phyloP scores from a whole-genome alignment of 2,329 filamentous ascomycete species.

The Hypoxylon sp. region DNA sequence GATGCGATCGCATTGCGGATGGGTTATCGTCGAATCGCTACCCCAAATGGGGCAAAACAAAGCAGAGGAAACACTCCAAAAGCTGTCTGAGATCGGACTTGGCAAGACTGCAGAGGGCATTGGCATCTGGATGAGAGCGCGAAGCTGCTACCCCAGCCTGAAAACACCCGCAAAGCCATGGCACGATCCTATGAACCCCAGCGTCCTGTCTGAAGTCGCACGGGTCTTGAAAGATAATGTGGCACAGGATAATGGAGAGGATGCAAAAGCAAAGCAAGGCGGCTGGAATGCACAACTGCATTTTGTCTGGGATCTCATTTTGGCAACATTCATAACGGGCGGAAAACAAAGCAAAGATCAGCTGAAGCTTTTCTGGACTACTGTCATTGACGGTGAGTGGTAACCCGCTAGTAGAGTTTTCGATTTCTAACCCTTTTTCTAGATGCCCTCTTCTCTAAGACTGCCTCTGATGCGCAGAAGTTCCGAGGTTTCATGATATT shows the following conservation, averaged over 20 bases:
- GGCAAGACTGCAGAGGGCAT: constrained; percentile 88
- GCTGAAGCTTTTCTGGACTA: constrained; percentile 85
- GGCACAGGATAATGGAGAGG: constrained; percentile 63
- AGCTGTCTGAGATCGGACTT: constrained; percentile 72
- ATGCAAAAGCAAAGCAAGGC: constrained; percentile 69
- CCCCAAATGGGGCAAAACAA: constrained; percentile 69
- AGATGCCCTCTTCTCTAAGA: constrained; percentile 87
- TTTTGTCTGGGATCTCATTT: constrained; percentile 87
- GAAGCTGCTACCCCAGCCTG: constrained; percentile 71
- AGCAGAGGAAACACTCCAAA: constrained; percentile 71
- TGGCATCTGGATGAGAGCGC: constrained; percentile 83
- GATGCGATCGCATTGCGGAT: constrained; percentile 89
- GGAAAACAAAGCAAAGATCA: constrained; percentile 55
- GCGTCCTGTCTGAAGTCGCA: constrained; percentile 75
- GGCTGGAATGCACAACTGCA: constrained; percentile 84
- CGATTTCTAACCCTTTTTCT: constrained; percentile 23
- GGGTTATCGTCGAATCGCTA: constrained; percentile 80
- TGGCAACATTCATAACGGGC: constrained; percentile 63
- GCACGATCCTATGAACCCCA: constrained; percentile 79
- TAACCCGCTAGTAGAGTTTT: background rate
- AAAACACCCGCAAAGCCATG: constrained; percentile 77
- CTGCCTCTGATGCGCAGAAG: constrained; percentile 88
- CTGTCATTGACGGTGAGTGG: constrained; percentile 84
- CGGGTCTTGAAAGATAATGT: constrained; percentile 83
- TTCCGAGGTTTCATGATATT: constrained; percentile 92